These are phyloP conservation scores for Lachnellula cervina DNA, from an alignment of 2,329 filamentous ascomycete genomes.

Conservation along the genomic window DNA sequence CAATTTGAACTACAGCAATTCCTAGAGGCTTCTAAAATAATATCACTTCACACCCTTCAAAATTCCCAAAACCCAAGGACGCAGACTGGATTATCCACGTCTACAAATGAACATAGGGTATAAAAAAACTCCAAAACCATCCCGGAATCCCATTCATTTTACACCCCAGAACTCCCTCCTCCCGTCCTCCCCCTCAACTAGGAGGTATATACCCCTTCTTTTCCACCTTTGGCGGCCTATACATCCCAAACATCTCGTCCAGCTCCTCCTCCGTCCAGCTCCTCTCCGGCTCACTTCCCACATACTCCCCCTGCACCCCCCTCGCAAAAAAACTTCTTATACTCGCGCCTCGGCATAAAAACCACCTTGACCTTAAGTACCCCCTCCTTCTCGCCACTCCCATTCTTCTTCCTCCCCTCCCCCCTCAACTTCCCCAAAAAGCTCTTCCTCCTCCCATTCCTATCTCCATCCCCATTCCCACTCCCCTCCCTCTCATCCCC, in stretches of 20 bases:
- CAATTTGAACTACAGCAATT: too few species aligned
- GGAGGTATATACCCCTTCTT: conserved; percentile 3
- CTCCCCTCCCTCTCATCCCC: conserved; percentile 3
- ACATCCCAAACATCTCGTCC: conserved; percentile 24
- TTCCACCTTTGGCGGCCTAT: conserved; percentile 14
- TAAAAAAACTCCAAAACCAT: too few species aligned
- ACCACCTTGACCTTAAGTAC: conserved; percentile 23
- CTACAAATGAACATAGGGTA: too few species aligned
- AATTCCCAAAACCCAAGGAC: too few species aligned
- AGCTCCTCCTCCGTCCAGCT: conserved; percentile 30
- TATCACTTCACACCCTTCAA: too few species aligned
- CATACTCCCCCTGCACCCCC: conserved; percentile 25
- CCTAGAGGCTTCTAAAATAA: too few species aligned
- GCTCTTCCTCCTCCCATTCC: neutral
- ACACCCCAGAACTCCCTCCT: too few species aligned
- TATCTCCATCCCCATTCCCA: conserved; percentile 1
- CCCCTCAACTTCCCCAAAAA: conserved; percentile 10
- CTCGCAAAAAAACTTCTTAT: conserved; percentile 27
- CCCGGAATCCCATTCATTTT: too few species aligned
- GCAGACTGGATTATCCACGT: too few species aligned
- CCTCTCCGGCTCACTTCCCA: conserved; percentile 27
- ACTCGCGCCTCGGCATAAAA: conserved; percentile 30
- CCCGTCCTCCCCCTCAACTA: neutral
- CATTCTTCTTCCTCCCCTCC: conserved; percentile 5
- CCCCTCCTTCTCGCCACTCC: conserved; percentile 4